Conservation (phyloP, 495 filamentous ascomycete genomes). For the Pseudoneurospora amorphoporcata region DNA sequence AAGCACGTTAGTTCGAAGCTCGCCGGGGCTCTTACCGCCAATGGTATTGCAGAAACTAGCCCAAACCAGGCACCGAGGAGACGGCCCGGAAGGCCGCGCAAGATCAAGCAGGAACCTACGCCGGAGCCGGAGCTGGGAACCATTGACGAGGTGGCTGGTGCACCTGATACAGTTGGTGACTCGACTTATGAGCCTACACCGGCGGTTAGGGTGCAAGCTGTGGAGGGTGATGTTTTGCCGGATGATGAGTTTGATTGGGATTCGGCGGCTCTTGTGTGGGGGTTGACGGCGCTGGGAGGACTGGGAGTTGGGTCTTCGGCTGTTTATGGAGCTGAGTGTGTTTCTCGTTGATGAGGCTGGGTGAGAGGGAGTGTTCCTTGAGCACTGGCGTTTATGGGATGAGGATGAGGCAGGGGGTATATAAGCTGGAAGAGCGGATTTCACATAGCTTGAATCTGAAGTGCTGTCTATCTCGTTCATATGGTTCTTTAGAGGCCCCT, state of each 20-base stretch:
- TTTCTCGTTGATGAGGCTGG: slow-evolving; percentile 20
- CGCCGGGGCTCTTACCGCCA: neutral
- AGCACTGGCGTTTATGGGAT: neutral
- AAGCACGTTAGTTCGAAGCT: neutral
- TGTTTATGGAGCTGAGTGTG: slow-evolving; percentile 35
- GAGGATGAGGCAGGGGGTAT: neutral
- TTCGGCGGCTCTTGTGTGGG: slow-evolving; percentile 34
- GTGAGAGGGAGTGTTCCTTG: neutral
- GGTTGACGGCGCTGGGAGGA: slow-evolving; percentile 29
- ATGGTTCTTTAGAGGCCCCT: neutral
- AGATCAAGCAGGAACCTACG: slow-evolving; percentile 16
- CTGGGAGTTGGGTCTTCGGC: slow-evolving; percentile 30
- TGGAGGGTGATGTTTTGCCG: slow-evolving; percentile 23
- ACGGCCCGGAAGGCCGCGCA: slow-evolving; percentile 16
- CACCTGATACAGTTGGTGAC: slow-evolving; percentile 4
- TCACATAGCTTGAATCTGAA: neutral
- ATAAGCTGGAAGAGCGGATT: neutral
- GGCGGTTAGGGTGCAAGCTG: slow-evolving; percentile 8
- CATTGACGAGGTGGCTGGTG: slow-evolving; percentile 3
- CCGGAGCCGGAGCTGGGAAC: slow-evolving; percentile 14
- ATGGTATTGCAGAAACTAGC: neutral
- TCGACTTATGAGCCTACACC: slow-evolving; percentile 21
- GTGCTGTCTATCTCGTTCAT: neutral
- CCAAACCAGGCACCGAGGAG: slow-evolving; percentile 8
- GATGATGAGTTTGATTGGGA: slow-evolving; percentile 35